Conservation (phyloP, 1,139 yeast species). For the Yamadazyma atlantica region DNA sequence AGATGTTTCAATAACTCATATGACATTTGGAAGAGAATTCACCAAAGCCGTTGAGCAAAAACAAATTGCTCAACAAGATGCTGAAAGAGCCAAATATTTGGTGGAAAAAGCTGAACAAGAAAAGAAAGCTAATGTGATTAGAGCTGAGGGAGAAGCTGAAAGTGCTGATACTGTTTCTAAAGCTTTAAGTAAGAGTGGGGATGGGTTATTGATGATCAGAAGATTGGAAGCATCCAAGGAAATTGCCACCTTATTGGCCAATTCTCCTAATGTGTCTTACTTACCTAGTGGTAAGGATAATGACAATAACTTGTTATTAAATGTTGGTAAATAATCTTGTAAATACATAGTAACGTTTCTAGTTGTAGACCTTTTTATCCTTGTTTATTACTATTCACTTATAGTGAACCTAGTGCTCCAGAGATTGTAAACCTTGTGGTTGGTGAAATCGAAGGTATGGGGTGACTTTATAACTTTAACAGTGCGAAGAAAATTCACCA, state of each 20-base stretch:
- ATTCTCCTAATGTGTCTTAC: conserved; percentile 86
- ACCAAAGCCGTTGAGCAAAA: conserved; percentile 98
- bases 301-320: conserved; percentile 40
- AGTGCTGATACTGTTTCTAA: conserved; percentile 94
- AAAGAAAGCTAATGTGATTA: conserved; percentile 87
- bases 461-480: too few species aligned
- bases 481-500: not conserved
- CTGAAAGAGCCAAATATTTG: conserved; percentile 91
- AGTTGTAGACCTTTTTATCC: too few species aligned
- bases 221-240: conserved; percentile 96
- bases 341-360: too few species aligned
- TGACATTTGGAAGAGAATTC: conserved; percentile 96
- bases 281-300: conserved; percentile 57
- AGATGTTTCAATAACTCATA: conserved; percentile 96
- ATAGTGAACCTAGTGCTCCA: too few species aligned
- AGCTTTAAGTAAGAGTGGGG: conserved; percentile 94
- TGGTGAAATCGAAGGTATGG: too few species aligned
- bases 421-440: too few species aligned
- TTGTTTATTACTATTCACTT: too few species aligned
- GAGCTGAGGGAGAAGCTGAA: conserved; percentile 99
- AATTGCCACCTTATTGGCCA: conserved; percentile 84
- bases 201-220: conserved; percentile 90
- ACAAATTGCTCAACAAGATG: conserved; percentile 99
- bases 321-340: conserved; percentile 33
- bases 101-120: conserved; percentile 99